Evolutionary conservation across 805 yeast genomes (phyloP), one percentile per base, ranked within the genome.

Genomic region (Metschnikowia aberdeeniae): DNA sequence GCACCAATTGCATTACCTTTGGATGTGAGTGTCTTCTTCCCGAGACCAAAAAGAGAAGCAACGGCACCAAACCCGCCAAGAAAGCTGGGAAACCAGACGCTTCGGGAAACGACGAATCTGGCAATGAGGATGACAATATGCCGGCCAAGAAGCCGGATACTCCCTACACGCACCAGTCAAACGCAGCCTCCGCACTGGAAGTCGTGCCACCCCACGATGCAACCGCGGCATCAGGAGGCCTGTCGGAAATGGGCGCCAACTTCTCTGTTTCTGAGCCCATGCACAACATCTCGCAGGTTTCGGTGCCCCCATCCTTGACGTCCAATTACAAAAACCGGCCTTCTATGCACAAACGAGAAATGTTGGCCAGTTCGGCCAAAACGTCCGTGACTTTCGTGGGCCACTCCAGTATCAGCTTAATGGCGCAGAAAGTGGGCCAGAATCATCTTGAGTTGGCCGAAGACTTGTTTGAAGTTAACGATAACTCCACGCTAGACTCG

Each of bases 21-120:
- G 83, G 85, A 6, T 77, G 87, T 56, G 87, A 81, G 41, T 87
- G 90, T 65, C 67, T 70, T 29, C 71, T 84, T 42, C 90, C 89
- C 1, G 84, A 78, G 51, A 76, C 73, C 26, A 81, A 72, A 56
- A 78, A 62, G 65, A 64, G 72, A 57, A 63, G 68, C 22, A 52
- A 22, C 13, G 20, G 22, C 19, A 31, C 41, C 12, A 42, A 54
- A 34, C 38, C 54, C 41, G 42, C 54, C 49, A 46, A 57, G 32
- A 49, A 40, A 13, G 19, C 45, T 34, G 17, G 32, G 11, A 13
- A 20, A 6, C 5, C 28, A 7, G 24, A 45, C 3, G 13, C 33
- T 7, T 19, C 36, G 13, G 28, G 24, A 26, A 30, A 45, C 10
- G 31, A 26, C 34, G 36, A 36, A 20, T 30, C 39, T 13, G 32